Evolutionary conservation across 192 early-diverging fungal genomes (phyloP).

Genomic region (Coemansia biformis): DNA sequence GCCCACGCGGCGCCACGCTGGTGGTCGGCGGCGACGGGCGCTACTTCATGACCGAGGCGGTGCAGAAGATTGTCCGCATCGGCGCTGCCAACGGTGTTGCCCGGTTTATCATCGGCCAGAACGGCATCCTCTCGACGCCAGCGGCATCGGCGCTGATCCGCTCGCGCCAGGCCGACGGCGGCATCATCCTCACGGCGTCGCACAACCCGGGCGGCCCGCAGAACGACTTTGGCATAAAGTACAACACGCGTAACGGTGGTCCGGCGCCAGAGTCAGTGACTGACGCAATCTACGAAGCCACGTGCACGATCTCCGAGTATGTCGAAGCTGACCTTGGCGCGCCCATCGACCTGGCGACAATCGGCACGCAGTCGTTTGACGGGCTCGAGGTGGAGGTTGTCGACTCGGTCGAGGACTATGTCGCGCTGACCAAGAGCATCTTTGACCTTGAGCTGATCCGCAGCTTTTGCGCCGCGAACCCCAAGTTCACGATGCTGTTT

Average conservation of each 20-base stretch:
- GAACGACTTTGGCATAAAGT: constrained; percentile 99
- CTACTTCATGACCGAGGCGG: constrained; percentile 76
- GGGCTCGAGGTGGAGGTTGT: constrained; percentile 77
- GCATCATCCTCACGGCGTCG: constrained; percentile 95
- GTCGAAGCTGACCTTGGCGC: constrained; percentile 37
- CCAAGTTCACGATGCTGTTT: constrained; percentile 81
- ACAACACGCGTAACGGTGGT: constrained; percentile 93
- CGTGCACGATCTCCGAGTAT: constrained; percentile 69
- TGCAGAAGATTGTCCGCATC: constrained; percentile 83
- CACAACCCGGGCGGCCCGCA: constrained; percentile 98
- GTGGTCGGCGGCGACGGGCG: constrained; percentile 97
- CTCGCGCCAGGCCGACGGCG: constrained; percentile 81
- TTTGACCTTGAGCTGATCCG: constrained; percentile 90
- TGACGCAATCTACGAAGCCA: constrained; percentile 81
- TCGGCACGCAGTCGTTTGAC: constrained; percentile 60
- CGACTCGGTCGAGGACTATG: constrained; percentile 86
- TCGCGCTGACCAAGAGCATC: constrained; percentile 75
- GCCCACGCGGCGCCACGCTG: constrained; percentile 70
- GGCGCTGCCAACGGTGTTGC: constrained; percentile 80
- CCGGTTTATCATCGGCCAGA: constrained; percentile 84
- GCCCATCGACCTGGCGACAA: constrained; percentile 65
- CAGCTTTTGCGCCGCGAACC: constrained; percentile 63
- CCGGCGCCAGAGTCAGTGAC: constrained; percentile 96
- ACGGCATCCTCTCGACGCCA: constrained; percentile 93
- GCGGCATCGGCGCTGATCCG: constrained; percentile 92